phyloP scores from a whole-genome alignment of 805 yeast genomes.

The Candida parachauliodes region DNA sequence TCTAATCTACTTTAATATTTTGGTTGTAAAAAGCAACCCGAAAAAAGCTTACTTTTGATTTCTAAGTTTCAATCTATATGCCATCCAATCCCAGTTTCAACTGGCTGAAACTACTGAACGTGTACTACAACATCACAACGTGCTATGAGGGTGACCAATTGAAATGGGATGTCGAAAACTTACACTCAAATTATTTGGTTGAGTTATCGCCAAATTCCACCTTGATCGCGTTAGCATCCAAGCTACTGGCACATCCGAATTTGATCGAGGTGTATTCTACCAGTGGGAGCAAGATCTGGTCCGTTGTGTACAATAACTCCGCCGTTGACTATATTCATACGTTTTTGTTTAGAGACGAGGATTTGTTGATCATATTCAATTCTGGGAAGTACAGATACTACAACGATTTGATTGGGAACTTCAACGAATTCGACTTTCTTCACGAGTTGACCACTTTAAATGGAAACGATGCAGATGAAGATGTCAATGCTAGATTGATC shows the following conservation, averaged over 20 bases:
- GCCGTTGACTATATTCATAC: constrained; percentile 53
- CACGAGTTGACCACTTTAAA: constrained; percentile 17
- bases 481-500: constrained; percentile 14
- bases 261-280: constrained; percentile 34
- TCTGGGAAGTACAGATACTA: constrained; percentile 55
- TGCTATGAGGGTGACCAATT: constrained; percentile 44
- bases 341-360: constrained; percentile 49
- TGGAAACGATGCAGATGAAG: constrained; percentile 18
- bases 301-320: constrained; percentile 35
- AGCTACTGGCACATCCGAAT: constrained; percentile 31
- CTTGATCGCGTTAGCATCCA: constrained; percentile 48
- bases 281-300: constrained; percentile 33
- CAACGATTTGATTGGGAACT: constrained; percentile 64
- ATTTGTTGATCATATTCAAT: constrained; percentile 52
- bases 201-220: constrained; percentile 53
- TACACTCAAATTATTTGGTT: constrained; percentile 39
- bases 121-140: constrained; percentile 59
- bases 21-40: too few relatives aligned
- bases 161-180: constrained; percentile 46
- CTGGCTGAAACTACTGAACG: constrained; percentile 79
- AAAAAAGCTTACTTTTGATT: not conserved
- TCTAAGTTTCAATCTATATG: constrained; percentile 11
- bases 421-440: constrained; percentile 45
- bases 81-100: constrained; percentile 43
- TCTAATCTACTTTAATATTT: too few relatives aligned